These are phyloP conservation scores for Colletotrichum tropicale DNA, from an alignment of 2,329 filamentous ascomycete genomes.

Conservation along the genomic window DNA sequence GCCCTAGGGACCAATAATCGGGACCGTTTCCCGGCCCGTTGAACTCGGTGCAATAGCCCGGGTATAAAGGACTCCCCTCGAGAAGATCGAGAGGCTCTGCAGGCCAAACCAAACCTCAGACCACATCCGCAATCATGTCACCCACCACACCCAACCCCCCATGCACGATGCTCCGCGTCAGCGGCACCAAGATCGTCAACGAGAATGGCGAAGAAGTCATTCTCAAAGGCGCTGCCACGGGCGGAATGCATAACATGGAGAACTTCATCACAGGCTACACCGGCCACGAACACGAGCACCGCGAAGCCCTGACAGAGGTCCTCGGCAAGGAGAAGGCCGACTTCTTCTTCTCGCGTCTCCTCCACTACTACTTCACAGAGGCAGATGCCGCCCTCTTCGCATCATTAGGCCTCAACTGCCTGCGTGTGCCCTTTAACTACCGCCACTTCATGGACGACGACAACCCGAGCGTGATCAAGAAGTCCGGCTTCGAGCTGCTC, in stretches of 20 bases:
- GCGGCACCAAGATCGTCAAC: conserved; percentile 45
- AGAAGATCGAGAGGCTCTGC: background rate
- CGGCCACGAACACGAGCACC: conserved; percentile 63
- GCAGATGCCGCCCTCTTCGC: conserved; percentile 63
- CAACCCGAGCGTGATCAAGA: conserved; percentile 51
- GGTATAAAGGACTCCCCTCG: conserved; percentile 3
- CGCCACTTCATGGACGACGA: conserved; percentile 59
- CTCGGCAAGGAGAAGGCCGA: conserved; percentile 61
- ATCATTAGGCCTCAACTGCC: conserved; percentile 59
- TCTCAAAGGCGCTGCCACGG: conserved; percentile 38
- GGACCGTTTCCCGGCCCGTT: background rate
- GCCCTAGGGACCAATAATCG: background rate
- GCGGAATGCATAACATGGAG: conserved; percentile 51
- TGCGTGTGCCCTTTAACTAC: conserved; percentile 67
- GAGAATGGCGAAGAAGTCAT: conserved; percentile 47
- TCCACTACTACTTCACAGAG: conserved; percentile 64
- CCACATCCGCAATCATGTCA: background rate
- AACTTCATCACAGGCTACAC: conserved; percentile 70
- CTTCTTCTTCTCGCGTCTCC: conserved; percentile 63
- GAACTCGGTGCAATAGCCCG: background rate
- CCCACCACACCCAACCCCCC: conserved; percentile 6
- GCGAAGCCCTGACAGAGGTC: conserved; percentile 55
- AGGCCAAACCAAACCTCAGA: background rate
- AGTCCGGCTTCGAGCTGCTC: conserved; percentile 51
- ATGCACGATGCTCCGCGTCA: conserved; percentile 32